Evolutionary conservation across 2,329 filamentous ascomycete genomes (phyloP), one percentile per base, ranked within the genome.

Genomic region (Aspergillus tamarii): DNA sequence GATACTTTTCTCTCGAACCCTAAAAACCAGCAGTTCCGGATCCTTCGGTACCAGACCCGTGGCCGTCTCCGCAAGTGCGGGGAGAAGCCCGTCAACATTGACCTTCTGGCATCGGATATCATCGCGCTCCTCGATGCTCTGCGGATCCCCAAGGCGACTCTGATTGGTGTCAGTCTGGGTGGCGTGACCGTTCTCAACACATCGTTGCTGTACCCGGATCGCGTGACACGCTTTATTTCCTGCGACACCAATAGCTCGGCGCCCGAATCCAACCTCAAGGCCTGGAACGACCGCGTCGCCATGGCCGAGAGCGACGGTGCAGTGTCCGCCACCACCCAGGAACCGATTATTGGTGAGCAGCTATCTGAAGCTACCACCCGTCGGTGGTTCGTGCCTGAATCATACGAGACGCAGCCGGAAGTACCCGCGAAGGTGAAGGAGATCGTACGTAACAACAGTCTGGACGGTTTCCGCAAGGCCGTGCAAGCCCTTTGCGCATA

Each of bases 81-180:
- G 58, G 64, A 73, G 41, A 70, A 72, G 16, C 82, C 86, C 0
- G 84, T 87, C 7, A 89, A 83, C 0, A 78, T 94, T 46, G 87
- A 91, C 68, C 79, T 88, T 2, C 82, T 95, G 0, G 86, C 91
- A 4, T 83, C 85, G 9, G 93, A 96, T 72, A 81, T 95, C 26
- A 81, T 84, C 43, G 77, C 82, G 0, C 76, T 96, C 0, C 85
- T 96, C 3, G 83, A 89, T 59, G 87, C 89, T 0, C 83, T 96
- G 34, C 87, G 91, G 56, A 88, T 94, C 48, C 82, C 85, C 11
- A 85, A 86, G 70, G 87, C 91, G 0, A 86, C 89, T 39, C 81
- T 94, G 0, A 81, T 95, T 23, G 93, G 93, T 23, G 92, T 96
- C 4, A 92, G 89, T 41, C 88, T 95, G 75, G 93, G 93, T 66